Evolutionary conservation across 2,329 filamentous ascomycete species (phyloP), one percentile per base, ranked within the genome.

Genomic region (Paecilomyces sp.): DNA sequence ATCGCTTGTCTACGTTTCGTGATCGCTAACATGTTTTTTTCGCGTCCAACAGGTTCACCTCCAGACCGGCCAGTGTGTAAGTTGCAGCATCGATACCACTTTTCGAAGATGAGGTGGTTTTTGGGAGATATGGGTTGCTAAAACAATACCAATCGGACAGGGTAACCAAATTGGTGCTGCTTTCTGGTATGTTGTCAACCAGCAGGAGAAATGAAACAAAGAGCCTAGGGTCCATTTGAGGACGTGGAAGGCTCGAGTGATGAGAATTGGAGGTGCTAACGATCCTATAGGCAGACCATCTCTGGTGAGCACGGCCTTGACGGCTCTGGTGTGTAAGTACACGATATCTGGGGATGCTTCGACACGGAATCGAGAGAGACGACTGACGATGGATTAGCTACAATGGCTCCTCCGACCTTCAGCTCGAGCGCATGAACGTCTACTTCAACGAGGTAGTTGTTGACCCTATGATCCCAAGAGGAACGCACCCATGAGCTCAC

Each of bases 161-260:
- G 94, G 94, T 87, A 99, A 99, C 90, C 94, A 99, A 91, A 96
- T 97, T 73, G 94, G 94, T 93, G 94, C 94, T 85, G 94, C 94
- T 82, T 99, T 99, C 87, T 99, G 94, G 89, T 91, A 81, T 70
- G 86, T 83, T 47, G 41, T 7, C 67, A 34, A 63, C 57, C 31
- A 47, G 57, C 58, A 25, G 9, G 24, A n/a, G 15, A n/a, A 13
- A 33, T 33, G 31, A 33, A 31, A 50, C 7, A 2, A 36, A 53
- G 58, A 47, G 41, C 41, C 41, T 8, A n/a, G 41, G 8, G n/a
- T 47, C 41, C n/a, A 9, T 11, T 47, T 47, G 41, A 9, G n/a
- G 25, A 9, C 18, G n/a, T 47, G 41, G 41, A 47, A 47, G 41
- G 41, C n/a, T 47, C 41, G 9, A 4, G n/a, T 8, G 6, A 18